Evolutionary conservation across 257 asterid species (phyloP).

Genomic region (Lycium ferocissimum): DNA sequence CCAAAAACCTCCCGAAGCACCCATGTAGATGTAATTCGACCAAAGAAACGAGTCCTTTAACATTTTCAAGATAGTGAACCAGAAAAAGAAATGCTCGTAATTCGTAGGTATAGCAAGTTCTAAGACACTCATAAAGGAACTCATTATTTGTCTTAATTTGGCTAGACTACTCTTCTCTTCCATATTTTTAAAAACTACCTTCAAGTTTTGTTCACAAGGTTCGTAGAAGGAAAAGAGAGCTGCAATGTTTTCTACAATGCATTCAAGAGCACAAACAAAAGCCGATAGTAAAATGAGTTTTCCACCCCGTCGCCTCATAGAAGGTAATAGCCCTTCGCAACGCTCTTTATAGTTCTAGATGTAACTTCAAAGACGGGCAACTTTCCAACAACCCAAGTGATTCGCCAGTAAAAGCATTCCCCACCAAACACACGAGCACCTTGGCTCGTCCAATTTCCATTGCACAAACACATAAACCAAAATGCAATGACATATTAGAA

Average conservation of each 20-base stretch:
- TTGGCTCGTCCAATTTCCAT: background rate
- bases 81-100: background rate
- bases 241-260: background rate
- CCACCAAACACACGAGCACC: background rate
- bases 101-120: background rate
- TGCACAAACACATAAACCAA: background rate
- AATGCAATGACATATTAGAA: background rate
- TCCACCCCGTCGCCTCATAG: background rate
- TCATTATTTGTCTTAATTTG: background rate
- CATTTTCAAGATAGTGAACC: background rate
- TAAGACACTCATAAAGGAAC: background rate
- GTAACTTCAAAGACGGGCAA: background rate
- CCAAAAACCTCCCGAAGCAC: slow-evolving; percentile 83
- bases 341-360: background rate
- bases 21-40: slow-evolving; percentile 63
- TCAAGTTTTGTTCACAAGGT: background rate
- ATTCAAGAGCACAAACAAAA: background rate
- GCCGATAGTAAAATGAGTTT: background rate
- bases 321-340: background rate
- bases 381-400: background rate
- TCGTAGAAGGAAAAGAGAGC: background rate
- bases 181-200: background rate
- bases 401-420: background rate
- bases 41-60: background rate
- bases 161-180: background rate